A percentile compares a stretch with the other conserved stretches of the same genome.
phyloP scores from a whole-genome alignment of 2,329 filamentous ascomycete genomes.

The Grosmannia clavigera region DNA sequence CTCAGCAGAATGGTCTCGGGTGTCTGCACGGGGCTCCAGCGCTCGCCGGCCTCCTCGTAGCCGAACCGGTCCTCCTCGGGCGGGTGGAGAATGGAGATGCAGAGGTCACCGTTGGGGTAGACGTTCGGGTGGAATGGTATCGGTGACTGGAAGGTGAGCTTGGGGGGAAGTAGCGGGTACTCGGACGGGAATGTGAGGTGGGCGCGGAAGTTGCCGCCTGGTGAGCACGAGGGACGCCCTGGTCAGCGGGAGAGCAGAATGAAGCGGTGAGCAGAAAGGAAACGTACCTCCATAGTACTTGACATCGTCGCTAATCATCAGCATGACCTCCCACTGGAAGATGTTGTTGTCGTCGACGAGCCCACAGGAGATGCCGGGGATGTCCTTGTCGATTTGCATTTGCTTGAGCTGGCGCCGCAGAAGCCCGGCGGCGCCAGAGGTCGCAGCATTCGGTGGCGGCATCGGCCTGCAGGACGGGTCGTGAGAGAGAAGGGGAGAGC shows the following conservation, averaged over 20 bases:
- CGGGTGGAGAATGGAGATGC: constrained; percentile 93
- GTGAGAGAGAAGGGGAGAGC: not conserved
- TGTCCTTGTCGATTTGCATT: constrained; percentile 83
- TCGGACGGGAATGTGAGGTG: constrained; percentile 69
- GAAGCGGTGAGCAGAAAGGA: not conserved
- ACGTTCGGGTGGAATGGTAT: constrained; percentile 92
- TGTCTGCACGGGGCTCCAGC: constrained; percentile 90
- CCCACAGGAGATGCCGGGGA: constrained; percentile 88
- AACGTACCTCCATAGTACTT: constrained; percentile 79
- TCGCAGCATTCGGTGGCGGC: constrained; percentile 5
- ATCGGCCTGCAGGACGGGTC: not conserved
- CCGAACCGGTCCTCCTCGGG: constrained; percentile 90
- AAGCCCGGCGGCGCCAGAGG: constrained; percentile 42
- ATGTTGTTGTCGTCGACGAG: constrained; percentile 75
- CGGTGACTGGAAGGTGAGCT: constrained; percentile 73
- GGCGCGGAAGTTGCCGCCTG: constrained; percentile 87
- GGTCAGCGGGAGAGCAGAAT: not conserved
- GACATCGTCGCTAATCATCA: constrained; percentile 93
- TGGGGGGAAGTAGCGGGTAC: constrained; percentile 81
- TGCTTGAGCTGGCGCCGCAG: constrained; percentile 81
- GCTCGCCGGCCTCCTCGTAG: constrained; percentile 80
- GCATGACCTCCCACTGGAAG: constrained; percentile 97
- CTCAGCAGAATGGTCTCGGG: constrained; percentile 88
- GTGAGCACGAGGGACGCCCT: not conserved
- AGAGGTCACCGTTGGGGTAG: constrained; percentile 76